A percentile compares a stretch with the other conserved stretches of the same genome.
Conservation (phyloP, 352 stramenopile species). For the Lagenidium sp. region DNA sequence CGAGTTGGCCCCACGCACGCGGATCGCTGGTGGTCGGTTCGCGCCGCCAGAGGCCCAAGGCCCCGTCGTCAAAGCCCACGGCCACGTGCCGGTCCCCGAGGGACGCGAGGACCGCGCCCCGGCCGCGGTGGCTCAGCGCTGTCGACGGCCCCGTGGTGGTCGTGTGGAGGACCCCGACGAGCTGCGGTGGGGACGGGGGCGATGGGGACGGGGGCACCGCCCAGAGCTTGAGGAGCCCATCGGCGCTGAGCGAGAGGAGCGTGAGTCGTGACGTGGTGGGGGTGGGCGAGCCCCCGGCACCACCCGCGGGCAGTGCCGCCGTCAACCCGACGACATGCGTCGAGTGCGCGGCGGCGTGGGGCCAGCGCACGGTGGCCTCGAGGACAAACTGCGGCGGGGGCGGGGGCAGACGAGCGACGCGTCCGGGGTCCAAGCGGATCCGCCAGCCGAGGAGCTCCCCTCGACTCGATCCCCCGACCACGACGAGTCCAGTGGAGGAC, state of each 20-base stretch:
- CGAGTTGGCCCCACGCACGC: too few relatives aligned
- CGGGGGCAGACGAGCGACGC: too few relatives aligned
- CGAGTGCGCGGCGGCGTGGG: conserved; percentile 24
- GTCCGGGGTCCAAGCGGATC: too few relatives aligned
- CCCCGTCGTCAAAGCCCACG: conserved; percentile 52
- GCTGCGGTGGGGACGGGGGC: too few relatives aligned
- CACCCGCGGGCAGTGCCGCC: too few relatives aligned
- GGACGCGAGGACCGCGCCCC: conserved; percentile 12
- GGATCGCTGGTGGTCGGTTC: not conserved
- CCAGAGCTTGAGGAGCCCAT: conserved; percentile 60
- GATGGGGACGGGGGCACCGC: conserved; percentile 15
- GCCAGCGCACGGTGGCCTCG: conserved; percentile 2
- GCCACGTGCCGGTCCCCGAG: conserved; percentile 4
- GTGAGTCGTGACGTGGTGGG: not conserved
- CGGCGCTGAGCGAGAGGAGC: conserved; percentile 36
- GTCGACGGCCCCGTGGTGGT: conserved; percentile 10
- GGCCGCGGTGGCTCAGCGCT: conserved; percentile 23
- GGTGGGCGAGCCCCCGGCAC: too few relatives aligned
- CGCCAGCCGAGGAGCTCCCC: too few relatives aligned
- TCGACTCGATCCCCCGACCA: too few relatives aligned
- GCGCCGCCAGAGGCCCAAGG: conserved; percentile 27
- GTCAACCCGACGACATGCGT: conserved; percentile 27
- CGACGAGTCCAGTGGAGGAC: too few relatives aligned
- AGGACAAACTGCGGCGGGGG: conserved; percentile 3
- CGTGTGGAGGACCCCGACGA: conserved; percentile 13